Conservation (phyloP, 805 yeast species). For the Candida stauntonica region DNA sequence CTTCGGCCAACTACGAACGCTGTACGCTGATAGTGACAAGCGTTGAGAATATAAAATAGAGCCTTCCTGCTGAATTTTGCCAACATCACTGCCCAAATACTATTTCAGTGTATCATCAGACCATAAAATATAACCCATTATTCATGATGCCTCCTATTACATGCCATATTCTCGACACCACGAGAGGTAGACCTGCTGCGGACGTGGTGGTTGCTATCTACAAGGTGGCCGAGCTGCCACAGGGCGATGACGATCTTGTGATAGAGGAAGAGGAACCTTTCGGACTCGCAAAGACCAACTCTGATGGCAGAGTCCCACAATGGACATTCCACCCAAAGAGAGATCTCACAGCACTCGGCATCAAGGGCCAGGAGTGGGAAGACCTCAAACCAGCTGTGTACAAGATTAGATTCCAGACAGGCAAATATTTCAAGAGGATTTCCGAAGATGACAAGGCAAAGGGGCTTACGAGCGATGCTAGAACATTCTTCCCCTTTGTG, state of each 20-base stretch:
- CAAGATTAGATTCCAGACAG: conserved; percentile 73
- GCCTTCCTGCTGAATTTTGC: not conserved
- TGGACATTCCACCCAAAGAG: conserved; percentile 53
- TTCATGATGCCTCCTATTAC: conserved; percentile 55
- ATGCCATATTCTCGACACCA: conserved; percentile 86
- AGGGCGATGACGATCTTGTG: conserved; percentile 25
- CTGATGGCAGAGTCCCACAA: conserved; percentile 71
- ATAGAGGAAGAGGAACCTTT: conserved; percentile 41
- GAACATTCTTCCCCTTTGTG: conserved; percentile 82
- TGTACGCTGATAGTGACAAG: conserved; percentile 1
- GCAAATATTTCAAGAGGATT: conserved; percentile 48
- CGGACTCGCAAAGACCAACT: conserved; percentile 67
- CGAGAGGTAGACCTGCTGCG: conserved; percentile 75
- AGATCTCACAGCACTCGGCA: conserved; percentile 30
- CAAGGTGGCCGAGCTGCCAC: conserved; percentile 23
- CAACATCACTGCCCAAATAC: not conserved
- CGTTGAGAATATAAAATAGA: not conserved
- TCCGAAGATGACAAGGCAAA: conserved; percentile 20
- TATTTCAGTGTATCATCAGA: not conserved
- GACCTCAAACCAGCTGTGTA: conserved; percentile 57
- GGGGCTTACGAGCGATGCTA: conserved; percentile 27
- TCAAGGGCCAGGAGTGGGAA: conserved; percentile 37
- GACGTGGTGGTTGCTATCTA: conserved; percentile 67
- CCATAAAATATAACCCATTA: not conserved
- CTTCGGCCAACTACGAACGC: conserved; percentile 13